A percentile compares a stretch with the other conserved stretches of the same genome.
Evolutionary conservation across 1,139 yeast genomes (phyloP).

Genomic region (Hansenula lynferdii): DNA sequence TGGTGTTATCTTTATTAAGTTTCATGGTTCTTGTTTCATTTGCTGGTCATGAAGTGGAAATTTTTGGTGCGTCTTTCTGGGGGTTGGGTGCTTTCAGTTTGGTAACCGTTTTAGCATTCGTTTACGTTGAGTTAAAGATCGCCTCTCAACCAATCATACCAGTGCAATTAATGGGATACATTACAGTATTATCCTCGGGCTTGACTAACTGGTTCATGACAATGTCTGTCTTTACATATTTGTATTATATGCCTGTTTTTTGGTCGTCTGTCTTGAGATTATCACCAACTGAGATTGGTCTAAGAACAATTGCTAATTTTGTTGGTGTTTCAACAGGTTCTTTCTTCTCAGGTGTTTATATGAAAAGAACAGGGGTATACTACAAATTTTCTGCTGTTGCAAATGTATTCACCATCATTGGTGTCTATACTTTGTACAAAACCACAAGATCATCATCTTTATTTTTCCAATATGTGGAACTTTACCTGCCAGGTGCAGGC

Average conservation of each 20-base stretch:
- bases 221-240: conserved; percentile 41
- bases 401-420: conserved; percentile 39
- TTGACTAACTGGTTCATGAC: conserved; percentile 63
- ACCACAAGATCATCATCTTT: conserved; percentile 13
- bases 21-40: conserved; percentile 60
- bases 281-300: conserved; percentile 53
- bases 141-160: conserved; percentile 68
- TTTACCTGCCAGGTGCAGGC: conserved; percentile 47
- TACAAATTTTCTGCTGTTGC: conserved; percentile 39
- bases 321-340: conserved; percentile 62
- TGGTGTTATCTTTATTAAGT: conserved; percentile 48
- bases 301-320: conserved; percentile 55
- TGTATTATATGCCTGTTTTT: conserved; percentile 59
- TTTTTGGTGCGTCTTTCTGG: conserved; percentile 33
- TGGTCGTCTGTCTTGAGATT: conserved; percentile 49
- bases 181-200: conserved; percentile 57
- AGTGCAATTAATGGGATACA: conserved; percentile 38
- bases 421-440: conserved; percentile 31
- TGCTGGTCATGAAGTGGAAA: conserved; percentile 48
- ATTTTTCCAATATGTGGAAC: conserved; percentile 18
- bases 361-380: conserved; percentile 63
- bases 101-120: conserved; percentile 27
- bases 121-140: conserved; percentile 45
- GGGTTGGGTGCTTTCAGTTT: conserved; percentile 21
- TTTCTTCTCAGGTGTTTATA: conserved; percentile 55